A percentile compares a stretch with the other conserved stretches of the same genome.
These are phyloP conservation scores for Triangularia verruculosa DNA, from an alignment of 2,329 filamentous ascomycete genomes.

Conservation along the genomic window DNA sequence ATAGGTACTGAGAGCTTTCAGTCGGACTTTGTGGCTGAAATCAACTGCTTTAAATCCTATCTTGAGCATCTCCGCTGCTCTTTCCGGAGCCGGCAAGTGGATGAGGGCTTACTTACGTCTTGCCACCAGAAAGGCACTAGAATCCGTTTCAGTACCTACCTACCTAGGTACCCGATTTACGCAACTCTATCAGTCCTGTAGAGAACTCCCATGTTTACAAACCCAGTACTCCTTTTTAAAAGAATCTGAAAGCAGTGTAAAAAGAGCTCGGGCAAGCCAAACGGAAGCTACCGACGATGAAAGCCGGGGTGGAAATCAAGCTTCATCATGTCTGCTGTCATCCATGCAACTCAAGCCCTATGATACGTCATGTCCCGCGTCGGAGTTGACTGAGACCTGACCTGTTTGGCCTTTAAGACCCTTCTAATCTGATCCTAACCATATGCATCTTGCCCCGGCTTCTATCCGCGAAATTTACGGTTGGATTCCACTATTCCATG, in stretches of 20 bases:
- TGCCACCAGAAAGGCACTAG: too few relatives aligned
- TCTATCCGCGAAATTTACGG: background rate
- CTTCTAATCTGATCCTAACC: background rate
- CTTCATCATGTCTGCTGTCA: background rate
- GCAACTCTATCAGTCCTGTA: too few relatives aligned
- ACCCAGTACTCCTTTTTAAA: too few relatives aligned
- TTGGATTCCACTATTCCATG: background rate
- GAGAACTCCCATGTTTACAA: too few relatives aligned
- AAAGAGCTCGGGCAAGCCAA: background rate
- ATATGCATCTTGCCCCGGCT: background rate
- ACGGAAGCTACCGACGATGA: background rate
- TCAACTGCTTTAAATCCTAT: background rate
- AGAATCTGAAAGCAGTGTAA: too few relatives aligned
- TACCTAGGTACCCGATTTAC: too few relatives aligned
- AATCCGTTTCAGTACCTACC: too few relatives aligned
- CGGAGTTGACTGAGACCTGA: background rate
- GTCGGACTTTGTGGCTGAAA: background rate
- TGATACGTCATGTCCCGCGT: background rate
- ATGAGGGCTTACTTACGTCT: too few relatives aligned
- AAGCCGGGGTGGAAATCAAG: background rate
- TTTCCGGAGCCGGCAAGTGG: background rate
- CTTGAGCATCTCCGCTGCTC: background rate
- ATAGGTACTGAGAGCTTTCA: background rate
- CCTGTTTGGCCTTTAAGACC: too few relatives aligned
- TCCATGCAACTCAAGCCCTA: background rate